These are phyloP conservation scores for Boletus sp. DNA, from an alignment of 768 basidiomycete genomes.

Conservation along the genomic window DNA sequence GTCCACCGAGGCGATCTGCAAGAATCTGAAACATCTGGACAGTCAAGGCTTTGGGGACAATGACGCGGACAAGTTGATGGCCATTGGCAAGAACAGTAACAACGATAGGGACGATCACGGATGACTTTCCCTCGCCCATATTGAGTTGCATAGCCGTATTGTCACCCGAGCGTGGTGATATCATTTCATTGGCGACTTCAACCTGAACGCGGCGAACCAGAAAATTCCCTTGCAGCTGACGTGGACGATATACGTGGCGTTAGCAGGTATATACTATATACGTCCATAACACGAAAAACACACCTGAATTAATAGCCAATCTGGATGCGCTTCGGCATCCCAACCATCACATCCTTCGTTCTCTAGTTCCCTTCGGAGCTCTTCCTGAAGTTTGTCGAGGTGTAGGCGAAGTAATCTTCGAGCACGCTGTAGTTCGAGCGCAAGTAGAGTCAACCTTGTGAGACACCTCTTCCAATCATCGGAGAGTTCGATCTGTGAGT, in stretches of 20 bases:
- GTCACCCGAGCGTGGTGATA: slow-evolving; percentile 20
- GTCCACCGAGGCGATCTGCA: slow-evolving; percentile 30
- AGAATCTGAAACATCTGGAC: slow-evolving; percentile 35
- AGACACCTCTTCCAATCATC: slow-evolving; percentile 31
- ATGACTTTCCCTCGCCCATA: slow-evolving; percentile 17
- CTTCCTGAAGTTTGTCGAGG: slow-evolving; percentile 24
- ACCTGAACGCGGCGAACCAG: slow-evolving; percentile 14
- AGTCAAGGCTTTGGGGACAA: slow-evolving; percentile 26
- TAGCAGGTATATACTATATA: background rate
- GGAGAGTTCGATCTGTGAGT: slow-evolving; percentile 14
- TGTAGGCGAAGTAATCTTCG: slow-evolving; percentile 31
- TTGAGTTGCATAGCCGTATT: slow-evolving; percentile 49
- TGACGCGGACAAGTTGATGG: slow-evolving; percentile 26
- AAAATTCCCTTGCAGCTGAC: slow-evolving; percentile 28
- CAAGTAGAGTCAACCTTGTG: slow-evolving; percentile 25
- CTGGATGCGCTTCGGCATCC: slow-evolving; percentile 19
- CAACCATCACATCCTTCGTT: slow-evolving; percentile 23
- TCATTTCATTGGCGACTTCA: slow-evolving; percentile 32
- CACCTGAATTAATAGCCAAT: slow-evolving; percentile 50
- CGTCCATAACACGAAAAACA: background rate
- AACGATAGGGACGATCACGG: slow-evolving; percentile 37
- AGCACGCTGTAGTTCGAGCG: slow-evolving; percentile 37
- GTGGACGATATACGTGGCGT: background rate
- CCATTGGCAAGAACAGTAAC: slow-evolving; percentile 27
- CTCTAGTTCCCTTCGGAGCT: slow-evolving; percentile 29